phyloP scores from a whole-genome alignment of 495 filamentous ascomycete species.

The Talaromyces stipitatus region DNA sequence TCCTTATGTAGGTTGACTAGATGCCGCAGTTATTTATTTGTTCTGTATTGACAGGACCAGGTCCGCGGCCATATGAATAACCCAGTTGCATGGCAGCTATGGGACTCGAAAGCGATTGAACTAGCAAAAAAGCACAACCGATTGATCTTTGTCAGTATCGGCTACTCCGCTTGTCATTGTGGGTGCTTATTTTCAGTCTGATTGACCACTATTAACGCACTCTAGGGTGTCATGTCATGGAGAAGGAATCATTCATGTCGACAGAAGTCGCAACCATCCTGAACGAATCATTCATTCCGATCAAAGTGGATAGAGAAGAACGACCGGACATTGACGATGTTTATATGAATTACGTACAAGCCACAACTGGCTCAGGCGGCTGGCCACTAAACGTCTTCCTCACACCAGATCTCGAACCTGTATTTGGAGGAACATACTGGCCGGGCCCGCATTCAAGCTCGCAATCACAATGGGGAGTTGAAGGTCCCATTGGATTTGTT shows the following conservation, averaged over 20 bases:
- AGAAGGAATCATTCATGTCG: slow-evolving; percentile 87
- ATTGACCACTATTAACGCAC: not conserved
- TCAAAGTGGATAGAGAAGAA: slow-evolving; percentile 92
- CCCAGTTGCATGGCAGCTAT: slow-evolving; percentile 88
- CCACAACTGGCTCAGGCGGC: slow-evolving; percentile 83
- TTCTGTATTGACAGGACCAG: slow-evolving; percentile 28
- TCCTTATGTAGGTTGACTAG: slow-evolving; percentile 72
- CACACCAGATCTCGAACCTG: slow-evolving; percentile 84
- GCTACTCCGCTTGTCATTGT: slow-evolving; percentile 95
- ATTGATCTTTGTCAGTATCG: slow-evolving; percentile 89
- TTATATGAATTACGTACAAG: slow-evolving; percentile 98
- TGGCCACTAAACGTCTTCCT: slow-evolving; percentile 98
- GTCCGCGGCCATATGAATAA: slow-evolving; percentile 77
- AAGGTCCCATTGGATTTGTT: slow-evolving; percentile 62
- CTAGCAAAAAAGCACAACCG: slow-evolving; percentile 74
- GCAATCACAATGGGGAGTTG: slow-evolving; percentile 20
- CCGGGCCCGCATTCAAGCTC: slow-evolving; percentile 62
- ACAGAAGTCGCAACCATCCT: slow-evolving; percentile 70
- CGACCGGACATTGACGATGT: slow-evolving; percentile 92
- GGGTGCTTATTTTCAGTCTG: slow-evolving; percentile 19
- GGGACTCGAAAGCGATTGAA: slow-evolving; percentile 67
- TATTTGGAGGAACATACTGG: slow-evolving; percentile 97
- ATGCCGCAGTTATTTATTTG: no score
- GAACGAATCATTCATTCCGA: slow-evolving; percentile 82
- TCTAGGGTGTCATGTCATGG: slow-evolving; percentile 86